These are phyloP conservation scores for Hondaea fermentalgiana DNA, from an alignment of 108 stramenopile genomes.

Conservation along the genomic window DNA sequence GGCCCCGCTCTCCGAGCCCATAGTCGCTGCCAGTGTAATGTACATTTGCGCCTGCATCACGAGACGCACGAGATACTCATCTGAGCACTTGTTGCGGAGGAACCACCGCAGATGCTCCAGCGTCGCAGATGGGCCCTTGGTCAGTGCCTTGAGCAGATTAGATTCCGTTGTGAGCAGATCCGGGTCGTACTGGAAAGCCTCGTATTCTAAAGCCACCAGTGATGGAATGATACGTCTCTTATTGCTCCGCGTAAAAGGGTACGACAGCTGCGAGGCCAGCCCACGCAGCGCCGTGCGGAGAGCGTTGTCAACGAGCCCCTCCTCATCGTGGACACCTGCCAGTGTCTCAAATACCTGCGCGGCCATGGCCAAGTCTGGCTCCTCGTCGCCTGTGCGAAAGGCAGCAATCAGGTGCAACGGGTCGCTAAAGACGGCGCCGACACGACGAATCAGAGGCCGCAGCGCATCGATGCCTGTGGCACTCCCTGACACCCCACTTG, in stretches of 20 bases:
- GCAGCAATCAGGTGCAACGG: not conserved
- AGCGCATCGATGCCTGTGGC: not conserved
- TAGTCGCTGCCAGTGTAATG: not conserved
- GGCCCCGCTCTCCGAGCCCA: not conserved
- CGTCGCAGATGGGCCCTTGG: not conserved
- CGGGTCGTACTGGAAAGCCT: not conserved
- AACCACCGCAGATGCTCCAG: not conserved
- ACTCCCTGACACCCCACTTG: too few relatives aligned
- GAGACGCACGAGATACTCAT: not conserved
- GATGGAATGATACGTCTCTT: not conserved
- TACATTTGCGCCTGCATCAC: not conserved
- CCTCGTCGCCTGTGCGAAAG: not conserved
- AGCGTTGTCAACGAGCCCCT: not conserved
- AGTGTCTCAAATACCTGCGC: not conserved
- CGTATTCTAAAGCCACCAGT: not conserved
- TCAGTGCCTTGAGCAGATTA: not conserved
- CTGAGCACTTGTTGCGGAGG: not conserved
- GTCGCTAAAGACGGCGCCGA: not conserved
- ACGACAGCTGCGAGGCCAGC: not conserved
- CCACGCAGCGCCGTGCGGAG: not conserved
- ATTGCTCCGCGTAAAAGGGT: not conserved
- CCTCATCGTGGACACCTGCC: not conserved
- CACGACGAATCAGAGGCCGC: not conserved
- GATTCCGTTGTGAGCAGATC: not conserved
- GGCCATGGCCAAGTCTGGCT: not conserved